phyloP scores from a whole-genome alignment of 2,329 filamentous ascomycete genomes.

The Monosporascus sp. region DNA sequence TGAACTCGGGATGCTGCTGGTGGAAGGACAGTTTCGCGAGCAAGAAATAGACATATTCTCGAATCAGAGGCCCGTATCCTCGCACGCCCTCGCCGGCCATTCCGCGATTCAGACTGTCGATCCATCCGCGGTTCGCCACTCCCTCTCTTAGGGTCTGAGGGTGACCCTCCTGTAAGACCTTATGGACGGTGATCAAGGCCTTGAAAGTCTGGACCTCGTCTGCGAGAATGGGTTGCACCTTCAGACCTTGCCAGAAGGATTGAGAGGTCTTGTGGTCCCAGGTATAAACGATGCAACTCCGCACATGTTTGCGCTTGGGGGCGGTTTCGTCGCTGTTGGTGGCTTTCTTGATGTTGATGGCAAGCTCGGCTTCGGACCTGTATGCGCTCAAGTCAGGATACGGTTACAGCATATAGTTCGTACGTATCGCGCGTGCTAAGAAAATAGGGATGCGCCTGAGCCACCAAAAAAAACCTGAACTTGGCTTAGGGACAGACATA shows the following conservation, averaged over 20 bases:
- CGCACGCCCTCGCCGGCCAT: slow-evolving; percentile 77
- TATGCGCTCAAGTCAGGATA: slow-evolving; percentile 5
- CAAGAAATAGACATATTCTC: slow-evolving; percentile 94
- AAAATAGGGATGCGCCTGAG: slow-evolving; percentile 1
- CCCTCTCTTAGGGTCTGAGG: slow-evolving; percentile 82
- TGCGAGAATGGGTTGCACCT: slow-evolving; percentile 98
- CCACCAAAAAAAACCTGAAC: background rate
- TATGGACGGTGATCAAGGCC: slow-evolving; percentile 93
- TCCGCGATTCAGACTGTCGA: slow-evolving; percentile 85
- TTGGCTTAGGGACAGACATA: slow-evolving; percentile 12
- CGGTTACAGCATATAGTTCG: background rate
- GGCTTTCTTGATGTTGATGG: slow-evolving; percentile 66
- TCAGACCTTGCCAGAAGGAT: slow-evolving; percentile 97
- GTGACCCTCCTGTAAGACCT: slow-evolving; percentile 95
- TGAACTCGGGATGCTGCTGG: slow-evolving; percentile 94
- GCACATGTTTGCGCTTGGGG: slow-evolving; percentile 85
- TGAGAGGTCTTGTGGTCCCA: slow-evolving; percentile 97
- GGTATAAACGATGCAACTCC: slow-evolving; percentile 95
- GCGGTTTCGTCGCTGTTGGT: slow-evolving; percentile 64
- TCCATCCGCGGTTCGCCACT: slow-evolving; percentile 81
- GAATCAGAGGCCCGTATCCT: slow-evolving; percentile 86
- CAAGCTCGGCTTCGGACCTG: slow-evolving; percentile 64
- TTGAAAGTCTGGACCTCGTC: slow-evolving; percentile 99
- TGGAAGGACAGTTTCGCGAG: slow-evolving; percentile 96
- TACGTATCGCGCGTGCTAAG: background rate